phyloP scores from a whole-genome alignment of 441 rosid genomes.

The Syzygium malaccense region DNA sequence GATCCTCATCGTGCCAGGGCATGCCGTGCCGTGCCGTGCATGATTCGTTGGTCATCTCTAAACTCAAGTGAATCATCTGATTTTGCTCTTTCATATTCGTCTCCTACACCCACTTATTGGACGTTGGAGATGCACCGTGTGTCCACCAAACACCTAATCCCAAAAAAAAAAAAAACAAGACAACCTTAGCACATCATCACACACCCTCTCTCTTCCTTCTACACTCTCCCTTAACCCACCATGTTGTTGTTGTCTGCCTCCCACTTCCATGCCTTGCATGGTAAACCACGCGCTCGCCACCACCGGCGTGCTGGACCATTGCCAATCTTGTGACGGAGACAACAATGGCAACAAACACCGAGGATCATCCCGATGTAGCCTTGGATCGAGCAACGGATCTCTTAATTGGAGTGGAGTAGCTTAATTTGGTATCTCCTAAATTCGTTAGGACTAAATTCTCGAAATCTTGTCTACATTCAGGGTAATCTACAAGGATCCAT shows the following conservation, averaged over 20 bases:
- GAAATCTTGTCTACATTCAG: background rate
- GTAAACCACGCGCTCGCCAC: background rate
- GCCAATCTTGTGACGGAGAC: background rate
- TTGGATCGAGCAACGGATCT: background rate
- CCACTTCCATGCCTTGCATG: background rate
- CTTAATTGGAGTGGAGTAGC: background rate
- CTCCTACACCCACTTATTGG: background rate
- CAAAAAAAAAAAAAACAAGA: background rate
- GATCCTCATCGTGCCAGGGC: background rate
- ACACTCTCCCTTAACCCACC: background rate
- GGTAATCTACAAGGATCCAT: background rate
- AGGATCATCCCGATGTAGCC: background rate
- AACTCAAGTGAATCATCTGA: background rate
- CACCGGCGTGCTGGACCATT: too few relatives aligned
- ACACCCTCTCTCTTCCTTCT: background rate
- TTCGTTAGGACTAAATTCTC: background rate
- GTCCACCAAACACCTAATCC: background rate
- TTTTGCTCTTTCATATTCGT: background rate
- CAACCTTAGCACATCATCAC: background rate
- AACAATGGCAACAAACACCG: background rate
- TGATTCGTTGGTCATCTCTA: background rate
- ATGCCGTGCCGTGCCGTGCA: background rate
- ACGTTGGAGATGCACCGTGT: background rate
- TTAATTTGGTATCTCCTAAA: background rate
- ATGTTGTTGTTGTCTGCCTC: background rate